phyloP scores from a whole-genome alignment of 192 early-diverging fungal genomes.

The Chytriomyces sp. region DNA sequence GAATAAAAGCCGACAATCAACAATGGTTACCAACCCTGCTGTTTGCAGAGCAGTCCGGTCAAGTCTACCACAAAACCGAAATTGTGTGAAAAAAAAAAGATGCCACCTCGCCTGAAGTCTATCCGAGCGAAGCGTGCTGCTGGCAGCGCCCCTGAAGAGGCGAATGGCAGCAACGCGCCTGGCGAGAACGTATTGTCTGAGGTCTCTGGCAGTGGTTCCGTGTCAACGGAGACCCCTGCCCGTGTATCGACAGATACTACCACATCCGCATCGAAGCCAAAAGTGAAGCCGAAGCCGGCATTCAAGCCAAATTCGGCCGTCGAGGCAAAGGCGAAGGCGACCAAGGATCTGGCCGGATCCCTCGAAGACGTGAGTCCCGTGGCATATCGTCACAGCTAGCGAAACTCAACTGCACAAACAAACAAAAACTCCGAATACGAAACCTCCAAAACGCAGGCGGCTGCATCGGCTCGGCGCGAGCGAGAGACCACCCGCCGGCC shows the following conservation, averaged over 20 bases:
- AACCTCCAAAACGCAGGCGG: too few relatives aligned
- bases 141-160: too few relatives aligned
- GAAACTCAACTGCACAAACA: neutral
- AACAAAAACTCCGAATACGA: neutral
- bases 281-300: neutral
- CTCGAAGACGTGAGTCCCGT: neutral
- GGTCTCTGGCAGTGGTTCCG: neutral
- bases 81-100: neutral
- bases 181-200: neutral
- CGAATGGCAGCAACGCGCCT: neutral
- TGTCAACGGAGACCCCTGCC: neutral
- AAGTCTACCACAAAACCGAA: neutral
- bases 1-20: too few relatives aligned
- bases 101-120: neutral
- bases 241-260: neutral
- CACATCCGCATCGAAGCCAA: neutral
- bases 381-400: neutral
- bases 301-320: conserved; percentile 16
- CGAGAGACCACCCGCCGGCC: neutral
- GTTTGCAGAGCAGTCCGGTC: neutral
- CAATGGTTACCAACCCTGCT: neutral
- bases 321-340: conserved; percentile 7
- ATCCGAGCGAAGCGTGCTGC: too few relatives aligned
- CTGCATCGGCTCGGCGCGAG: neutral
- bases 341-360: neutral